Base-by-base conservation (phyloP, 164 flowering plant genomes). In the Kalanchoe fedtschenkoi region DNA sequence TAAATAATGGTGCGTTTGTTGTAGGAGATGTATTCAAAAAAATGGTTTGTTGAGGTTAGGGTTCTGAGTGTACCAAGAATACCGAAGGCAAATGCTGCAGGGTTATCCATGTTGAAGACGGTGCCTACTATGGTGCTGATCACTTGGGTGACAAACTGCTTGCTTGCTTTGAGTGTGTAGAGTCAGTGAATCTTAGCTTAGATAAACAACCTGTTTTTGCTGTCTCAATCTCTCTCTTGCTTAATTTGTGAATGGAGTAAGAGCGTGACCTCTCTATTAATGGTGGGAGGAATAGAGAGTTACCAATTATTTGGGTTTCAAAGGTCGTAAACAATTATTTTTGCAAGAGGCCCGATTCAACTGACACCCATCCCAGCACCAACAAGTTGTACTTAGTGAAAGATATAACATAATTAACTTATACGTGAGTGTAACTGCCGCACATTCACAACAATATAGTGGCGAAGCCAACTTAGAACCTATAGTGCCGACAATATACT, bases 31-130 rank as follows among this genome's bases (percentile, higher is more conserved):
- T 22, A 19, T 46, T 1, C 22, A 65, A 14, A 57, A 15, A 33
- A 58, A 24, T 7, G 14, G 44, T 8, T 43, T 17, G 32, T 17
- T 43, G 51, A 43, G 51, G 22, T 43, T n/a, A 43, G 22, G 51
- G 51, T 42, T 42, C 6, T 61, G 15, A 34, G 39, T 16, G 7
- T 63, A 63, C 65, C 65, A 13, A 63, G 42, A 51, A 63, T 16
- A 22, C 65, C 65, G 24, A 63, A 63, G 33, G 33, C 37, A 16
- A 51, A 63, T 15, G 54, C 58, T 29, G 26, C 34, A 30, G 58
- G 21, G n/a, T 63, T 58, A 17, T 63, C 58, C 55, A 62, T 15
- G 21, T 38, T 11, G 58, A 63, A 56, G 35, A 56, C n/a, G n/a
- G n/a, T 43, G 51, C 51, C 51, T 24, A 43, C 19, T 43, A 43